These are phyloP conservation scores for Penicillium sp. DNA, from an alignment of 2,329 filamentous ascomycete genomes.

Conservation along the genomic window DNA sequence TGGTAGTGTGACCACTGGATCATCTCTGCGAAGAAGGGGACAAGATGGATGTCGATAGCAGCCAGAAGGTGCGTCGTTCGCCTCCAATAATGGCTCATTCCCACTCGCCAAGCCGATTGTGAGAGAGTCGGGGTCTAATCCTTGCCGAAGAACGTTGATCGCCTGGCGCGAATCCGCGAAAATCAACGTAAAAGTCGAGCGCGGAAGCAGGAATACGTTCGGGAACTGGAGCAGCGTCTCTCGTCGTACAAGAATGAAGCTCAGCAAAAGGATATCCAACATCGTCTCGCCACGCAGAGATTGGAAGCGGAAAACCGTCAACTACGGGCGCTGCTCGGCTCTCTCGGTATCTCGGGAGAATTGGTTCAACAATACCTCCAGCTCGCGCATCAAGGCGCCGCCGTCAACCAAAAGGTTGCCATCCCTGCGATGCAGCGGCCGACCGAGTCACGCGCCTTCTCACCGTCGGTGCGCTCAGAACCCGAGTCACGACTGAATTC, in stretches of 20 bases:
- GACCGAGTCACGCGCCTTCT: neutral
- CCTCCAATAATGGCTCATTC: too few species aligned
- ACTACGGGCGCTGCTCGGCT: constrained; percentile 22
- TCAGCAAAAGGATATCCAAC: constrained; percentile 28
- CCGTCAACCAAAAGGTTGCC: constrained; percentile 26
- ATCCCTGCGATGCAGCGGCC: constrained; percentile 27
- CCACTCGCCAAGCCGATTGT: neutral
- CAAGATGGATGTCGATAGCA: constrained; percentile 1
- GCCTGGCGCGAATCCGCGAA: constrained; percentile 38
- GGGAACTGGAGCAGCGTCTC: constrained; percentile 32
- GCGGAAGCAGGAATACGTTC: constrained; percentile 31
- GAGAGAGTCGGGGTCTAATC: constrained; percentile 4
- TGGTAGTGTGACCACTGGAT: neutral
- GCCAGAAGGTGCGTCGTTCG: constrained; percentile 6
- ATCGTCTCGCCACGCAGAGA: constrained; percentile 29
- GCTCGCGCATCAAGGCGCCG: constrained; percentile 14
- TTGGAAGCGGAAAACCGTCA: constrained; percentile 31
- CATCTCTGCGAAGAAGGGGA: neutral
- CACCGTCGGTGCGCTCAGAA: neutral
- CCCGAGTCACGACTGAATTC: neutral
- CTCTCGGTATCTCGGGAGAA: constrained; percentile 19
- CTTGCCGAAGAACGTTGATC: constrained; percentile 20
- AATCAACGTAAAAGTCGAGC: constrained; percentile 37
- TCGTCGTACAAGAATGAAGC: constrained; percentile 22
- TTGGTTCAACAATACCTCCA: constrained; percentile 26